A percentile compares a stretch with the other conserved stretches of the same genome.
Conservation (phyloP, 768 basidiomycete genomes). For the Mycena olivaceomarginata region DNA sequence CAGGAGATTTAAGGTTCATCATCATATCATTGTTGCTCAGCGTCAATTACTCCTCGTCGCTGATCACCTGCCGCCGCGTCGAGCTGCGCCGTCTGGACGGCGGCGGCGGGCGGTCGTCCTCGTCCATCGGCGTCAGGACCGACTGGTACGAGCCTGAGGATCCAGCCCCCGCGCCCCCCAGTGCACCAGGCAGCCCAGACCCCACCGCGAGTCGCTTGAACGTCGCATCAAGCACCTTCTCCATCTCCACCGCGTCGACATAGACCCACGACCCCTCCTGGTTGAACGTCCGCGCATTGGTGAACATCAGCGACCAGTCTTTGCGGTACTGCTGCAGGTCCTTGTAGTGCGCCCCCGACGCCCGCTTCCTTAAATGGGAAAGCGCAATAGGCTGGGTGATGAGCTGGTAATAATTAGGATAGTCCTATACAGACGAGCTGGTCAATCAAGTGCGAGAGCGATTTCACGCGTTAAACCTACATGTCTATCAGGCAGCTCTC, state of each 20-base stretch:
- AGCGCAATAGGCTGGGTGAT: conserved; percentile 94
- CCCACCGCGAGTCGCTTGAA: conserved; percentile 80
- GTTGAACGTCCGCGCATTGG: conserved; percentile 95
- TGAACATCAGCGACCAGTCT: conserved; percentile 95
- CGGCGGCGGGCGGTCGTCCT: conserved; percentile 80
- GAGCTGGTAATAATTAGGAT: conserved; percentile 94
- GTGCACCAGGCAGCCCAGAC: conserved; percentile 85
- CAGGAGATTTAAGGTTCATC: conserved; percentile 1
- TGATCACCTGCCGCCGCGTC: conserved; percentile 84
- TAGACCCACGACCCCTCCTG: conserved; percentile 97
- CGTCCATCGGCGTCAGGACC: conserved; percentile 88
- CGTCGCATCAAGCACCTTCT: conserved; percentile 87
- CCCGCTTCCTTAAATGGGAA: conserved; percentile 88
- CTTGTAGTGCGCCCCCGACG: conserved; percentile 82
- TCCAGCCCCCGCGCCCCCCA: conserved; percentile 50
- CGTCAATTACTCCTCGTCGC: conserved; percentile 84
- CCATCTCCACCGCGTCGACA: conserved; percentile 95
- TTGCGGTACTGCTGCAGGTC: conserved; percentile 80
- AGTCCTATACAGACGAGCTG: conserved; percentile 71
- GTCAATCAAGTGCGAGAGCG: conserved; percentile 27
- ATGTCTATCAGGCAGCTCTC: conserved; percentile 88
- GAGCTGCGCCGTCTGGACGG: conserved; percentile 73
- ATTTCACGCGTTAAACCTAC: conserved; percentile 59
- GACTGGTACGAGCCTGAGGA: conserved; percentile 75
- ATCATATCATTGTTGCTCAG: conserved; percentile 77